Evolutionary conservation across 1,284 basidiomycete genomes (phyloP).

Genomic region (Sphaerobolus stellatus): DNA sequence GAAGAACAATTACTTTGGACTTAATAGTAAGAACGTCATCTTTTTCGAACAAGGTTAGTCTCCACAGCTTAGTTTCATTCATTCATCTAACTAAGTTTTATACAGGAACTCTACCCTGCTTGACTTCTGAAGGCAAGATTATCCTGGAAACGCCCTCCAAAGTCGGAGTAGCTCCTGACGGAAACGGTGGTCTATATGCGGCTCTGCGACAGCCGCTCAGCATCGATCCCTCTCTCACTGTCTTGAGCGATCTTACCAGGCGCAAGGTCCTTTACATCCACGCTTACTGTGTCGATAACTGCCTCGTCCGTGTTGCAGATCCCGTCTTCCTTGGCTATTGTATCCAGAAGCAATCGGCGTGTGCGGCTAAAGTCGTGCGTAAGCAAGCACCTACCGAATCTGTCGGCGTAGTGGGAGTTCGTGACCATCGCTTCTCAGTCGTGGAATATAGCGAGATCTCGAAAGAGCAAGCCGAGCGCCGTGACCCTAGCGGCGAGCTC

Average conservation of each 20-base stretch:
- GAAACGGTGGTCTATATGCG: slow-evolving; percentile 96
- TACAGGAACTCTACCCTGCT: slow-evolving; percentile 90
- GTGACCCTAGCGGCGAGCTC: slow-evolving; percentile 73
- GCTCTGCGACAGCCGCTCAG: slow-evolving; percentile 82
- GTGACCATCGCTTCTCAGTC: slow-evolving; percentile 82
- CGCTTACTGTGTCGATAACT: slow-evolving; percentile 98
- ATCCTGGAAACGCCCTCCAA: slow-evolving; percentile 78
- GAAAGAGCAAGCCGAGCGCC: slow-evolving; percentile 77
- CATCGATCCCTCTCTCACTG: slow-evolving; percentile 62
- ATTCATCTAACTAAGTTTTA: slow-evolving; percentile 13
- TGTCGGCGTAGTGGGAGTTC: slow-evolving; percentile 91
- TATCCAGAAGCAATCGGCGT: slow-evolving; percentile 82
- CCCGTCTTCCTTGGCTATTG: slow-evolving; percentile 95
- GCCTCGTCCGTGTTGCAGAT: slow-evolving; percentile 95
- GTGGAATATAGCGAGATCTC: slow-evolving; percentile 99
- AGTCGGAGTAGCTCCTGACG: slow-evolving; percentile 93
- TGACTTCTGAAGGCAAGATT: slow-evolving; percentile 93
- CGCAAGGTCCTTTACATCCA: slow-evolving; percentile 90
- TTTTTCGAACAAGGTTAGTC: slow-evolving; percentile 94
- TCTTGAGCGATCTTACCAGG: slow-evolving; percentile 78
- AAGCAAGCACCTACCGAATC: slow-evolving; percentile 87
- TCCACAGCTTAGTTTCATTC: slow-evolving; percentile 2
- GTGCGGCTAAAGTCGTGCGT: slow-evolving; percentile 95
- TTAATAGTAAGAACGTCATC: slow-evolving; percentile 78
- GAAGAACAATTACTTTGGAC: slow-evolving; percentile 80